Base-by-base conservation (phyloP, 257 asterid genomes). In the Agastache rugosa region DNA sequence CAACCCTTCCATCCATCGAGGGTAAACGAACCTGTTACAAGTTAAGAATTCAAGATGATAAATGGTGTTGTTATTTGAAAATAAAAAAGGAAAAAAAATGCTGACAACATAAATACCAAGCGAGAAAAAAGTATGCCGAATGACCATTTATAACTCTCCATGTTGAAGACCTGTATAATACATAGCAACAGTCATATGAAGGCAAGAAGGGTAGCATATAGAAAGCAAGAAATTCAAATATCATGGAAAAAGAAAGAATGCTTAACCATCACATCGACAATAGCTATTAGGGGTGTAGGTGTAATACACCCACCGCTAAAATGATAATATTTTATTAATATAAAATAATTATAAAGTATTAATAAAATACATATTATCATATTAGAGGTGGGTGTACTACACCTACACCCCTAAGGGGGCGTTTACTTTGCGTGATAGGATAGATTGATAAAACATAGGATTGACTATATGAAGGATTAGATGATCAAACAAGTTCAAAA, bases 71-170 rank as follows among this genome's bases (percentile, higher is more conserved):
- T 37, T 27, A 59, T 11, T 55, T 55, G 17, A 14, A 56, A 27
- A 22, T 0, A 56, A 5, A 5, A 9, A 22, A 20, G 31, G 3
- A 2, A 55, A 27, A 44, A 44, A 56, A 16, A 3, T 34, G 47
- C 37, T 31, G 35, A 54, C 6, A 35, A 39, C 48, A 60, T 19
- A 63, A 59, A 50, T 39, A 93, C 98, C 96, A 93, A 86, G 53
- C 98, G 97, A 48, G 98, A 93, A 83, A 93, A 93, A 77, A 91
- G 96, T 76, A 91, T 91, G 65, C 98, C 98, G 58, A 93, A 93
- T 47, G 98, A 84, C 97, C 97, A 93, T 79, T 81, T 88, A 80
- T 88, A 93, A 50, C 91, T 89, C 80, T 88, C 96, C 81, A 88
- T 80, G 79, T 93, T 93, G 89, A 91, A 93, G 73, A 89, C 85